A percentile compares a stretch with the other conserved stretches of the same genome.
phyloP scores from a whole-genome alignment of 2,329 filamentous ascomycete genomes.

The Nemania bipapillata region DNA sequence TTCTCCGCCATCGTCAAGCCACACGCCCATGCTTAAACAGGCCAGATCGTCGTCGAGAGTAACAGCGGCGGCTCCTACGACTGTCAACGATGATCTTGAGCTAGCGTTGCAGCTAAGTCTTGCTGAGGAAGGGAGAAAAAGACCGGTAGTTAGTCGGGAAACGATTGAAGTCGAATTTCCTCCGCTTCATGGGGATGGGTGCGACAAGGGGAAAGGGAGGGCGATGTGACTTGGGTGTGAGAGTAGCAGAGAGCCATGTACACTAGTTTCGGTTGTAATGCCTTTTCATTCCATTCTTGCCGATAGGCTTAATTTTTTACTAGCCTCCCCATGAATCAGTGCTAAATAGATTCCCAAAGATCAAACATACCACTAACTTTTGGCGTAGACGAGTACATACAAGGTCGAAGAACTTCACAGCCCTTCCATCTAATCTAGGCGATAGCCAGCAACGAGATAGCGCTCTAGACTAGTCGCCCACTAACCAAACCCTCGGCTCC shows the following conservation, averaged over 20 bases:
- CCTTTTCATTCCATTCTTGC: slow-evolving; percentile 31
- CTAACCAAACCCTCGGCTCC: too few relatives aligned
- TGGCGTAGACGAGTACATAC: too few relatives aligned
- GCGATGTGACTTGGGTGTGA: slow-evolving; percentile 19
- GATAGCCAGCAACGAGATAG: too few relatives aligned
- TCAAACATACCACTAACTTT: background rate
- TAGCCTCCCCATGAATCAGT: background rate
- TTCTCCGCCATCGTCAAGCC: slow-evolving; percentile 54
- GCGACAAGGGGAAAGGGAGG: slow-evolving; percentile 42
- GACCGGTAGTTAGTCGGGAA: slow-evolving; percentile 35
- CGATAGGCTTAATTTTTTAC: slow-evolving; percentile 23
- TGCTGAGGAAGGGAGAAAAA: slow-evolving; percentile 62
- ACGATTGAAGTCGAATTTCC: slow-evolving; percentile 48
- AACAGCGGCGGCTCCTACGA: slow-evolving; percentile 36
- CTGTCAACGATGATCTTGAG: slow-evolving; percentile 68
- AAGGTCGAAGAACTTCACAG: too few relatives aligned
- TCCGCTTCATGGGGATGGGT: slow-evolving; percentile 40
- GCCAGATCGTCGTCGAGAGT: slow-evolving; percentile 38
- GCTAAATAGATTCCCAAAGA: background rate
- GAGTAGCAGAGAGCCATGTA: background rate
- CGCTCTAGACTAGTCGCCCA: too few relatives aligned
- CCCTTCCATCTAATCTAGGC: too few relatives aligned
- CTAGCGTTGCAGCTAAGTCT: slow-evolving; percentile 70
- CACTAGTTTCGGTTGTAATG: background rate
- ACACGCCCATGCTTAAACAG: slow-evolving; percentile 52